Percentiles rank a stretch among this genome's conserved stretches.
These are phyloP conservation scores for Thermothelomyces thermophilus DNA, from an alignment of 2,329 filamentous ascomycete species.

Conservation along the genomic window DNA sequence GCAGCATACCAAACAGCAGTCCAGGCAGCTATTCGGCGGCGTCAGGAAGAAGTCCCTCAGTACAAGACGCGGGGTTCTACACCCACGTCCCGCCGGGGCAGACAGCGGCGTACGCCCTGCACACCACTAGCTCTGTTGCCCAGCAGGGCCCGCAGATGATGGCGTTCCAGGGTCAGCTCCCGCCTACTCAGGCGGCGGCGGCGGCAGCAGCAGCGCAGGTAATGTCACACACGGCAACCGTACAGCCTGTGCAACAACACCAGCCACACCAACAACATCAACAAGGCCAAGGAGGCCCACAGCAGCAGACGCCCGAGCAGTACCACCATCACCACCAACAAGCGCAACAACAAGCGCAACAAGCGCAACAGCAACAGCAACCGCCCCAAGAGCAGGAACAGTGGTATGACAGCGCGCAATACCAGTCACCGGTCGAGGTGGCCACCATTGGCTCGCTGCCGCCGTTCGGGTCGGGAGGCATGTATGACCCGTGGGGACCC, in stretches of 20 bases:
- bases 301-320: background rate
- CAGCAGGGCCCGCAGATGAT: conserved; percentile 32
- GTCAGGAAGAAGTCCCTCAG: conserved; percentile 47
- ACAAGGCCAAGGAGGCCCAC: conserved; percentile 29
- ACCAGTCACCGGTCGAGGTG: conserved; percentile 53
- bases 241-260: conserved; percentile 28
- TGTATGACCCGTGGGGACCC: conserved; percentile 47
- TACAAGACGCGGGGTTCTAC: conserved; percentile 49
- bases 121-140: conserved; percentile 42
- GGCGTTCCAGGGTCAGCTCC: conserved; percentile 32
- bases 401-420: conserved; percentile 47
- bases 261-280: conserved; percentile 29
- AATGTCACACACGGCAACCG: conserved; percentile 25
- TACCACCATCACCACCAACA: background rate
- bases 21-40: conserved; percentile 52
- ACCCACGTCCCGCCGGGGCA: conserved; percentile 45
- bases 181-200: background rate
- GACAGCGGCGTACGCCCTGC: conserved; percentile 42
- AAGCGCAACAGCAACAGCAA: conserved; percentile 32
- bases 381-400: conserved; percentile 31
- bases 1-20: conserved; percentile 49
- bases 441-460: conserved; percentile 47
- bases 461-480: conserved; percentile 41
- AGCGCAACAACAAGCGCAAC: conserved; percentile 29
- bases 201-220: conserved; percentile 25